Conservation (phyloP, 768 basidiomycete genomes). For the Suillus hirtellus region DNA sequence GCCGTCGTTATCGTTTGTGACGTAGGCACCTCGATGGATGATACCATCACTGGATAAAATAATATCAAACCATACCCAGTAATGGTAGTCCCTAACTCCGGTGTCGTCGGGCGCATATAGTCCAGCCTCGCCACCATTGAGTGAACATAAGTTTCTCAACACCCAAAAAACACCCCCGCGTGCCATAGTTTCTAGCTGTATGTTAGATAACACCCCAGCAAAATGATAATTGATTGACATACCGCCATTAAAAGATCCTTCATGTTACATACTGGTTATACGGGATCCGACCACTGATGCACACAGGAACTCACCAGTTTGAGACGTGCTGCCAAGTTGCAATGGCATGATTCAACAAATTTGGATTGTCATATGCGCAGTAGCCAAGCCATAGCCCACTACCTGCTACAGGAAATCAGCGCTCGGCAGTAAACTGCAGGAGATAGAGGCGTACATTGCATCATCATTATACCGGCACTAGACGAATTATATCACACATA, state of each 20-base stretch:
- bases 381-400: constrained; percentile 58
- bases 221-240: constrained; percentile 15
- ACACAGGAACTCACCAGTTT: constrained; percentile 38
- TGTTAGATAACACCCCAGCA: neutral
- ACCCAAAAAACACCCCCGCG: constrained; percentile 57
- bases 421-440: neutral
- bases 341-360: constrained; percentile 39
- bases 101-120: constrained; percentile 34
- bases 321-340: constrained; percentile 49
- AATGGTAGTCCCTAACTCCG: constrained; percentile 43
- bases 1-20: constrained; percentile 42
- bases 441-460: constrained; percentile 8
- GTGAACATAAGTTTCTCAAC: constrained; percentile 6
- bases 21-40: constrained; percentile 48
- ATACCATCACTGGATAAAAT: constrained; percentile 38
- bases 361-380: constrained; percentile 46
- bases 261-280: neutral
- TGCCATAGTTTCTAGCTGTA: constrained; percentile 44
- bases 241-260: constrained; percentile 23
- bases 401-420: constrained; percentile 20
- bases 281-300: neutral
- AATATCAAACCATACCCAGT: constrained; percentile 41
- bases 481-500: neutral
- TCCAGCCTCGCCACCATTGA: neutral
- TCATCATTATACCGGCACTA: constrained; percentile 12